Evolutionary conservation across 495 filamentous ascomycete species (phyloP).

Genomic region (Daldinia childiae): DNA sequence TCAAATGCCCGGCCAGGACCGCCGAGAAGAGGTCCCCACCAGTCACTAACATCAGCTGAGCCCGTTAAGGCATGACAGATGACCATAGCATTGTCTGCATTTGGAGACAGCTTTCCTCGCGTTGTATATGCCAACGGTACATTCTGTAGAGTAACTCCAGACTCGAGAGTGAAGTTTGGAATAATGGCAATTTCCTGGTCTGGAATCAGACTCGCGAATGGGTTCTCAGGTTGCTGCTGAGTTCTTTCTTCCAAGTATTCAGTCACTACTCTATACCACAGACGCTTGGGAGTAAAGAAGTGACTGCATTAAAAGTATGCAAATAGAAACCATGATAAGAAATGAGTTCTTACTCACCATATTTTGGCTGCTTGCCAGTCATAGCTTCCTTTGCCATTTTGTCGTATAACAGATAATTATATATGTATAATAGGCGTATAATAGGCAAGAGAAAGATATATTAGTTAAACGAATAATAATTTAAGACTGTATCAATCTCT

Average conservation of each 20-base stretch:
- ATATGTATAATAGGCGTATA: background rate
- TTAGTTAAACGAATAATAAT: background rate
- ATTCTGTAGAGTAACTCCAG: constrained; percentile 85
- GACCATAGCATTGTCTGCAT: constrained; percentile 89
- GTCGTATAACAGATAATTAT: constrained; percentile 5
- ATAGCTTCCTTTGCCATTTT: constrained; percentile 35
- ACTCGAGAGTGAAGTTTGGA: constrained; percentile 92
- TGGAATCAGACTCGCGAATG: constrained; percentile 84
- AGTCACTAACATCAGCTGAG: constrained; percentile 94
- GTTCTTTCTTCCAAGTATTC: constrained; percentile 69
- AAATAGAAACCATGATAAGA: background rate
- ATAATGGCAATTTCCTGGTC: constrained; percentile 86
- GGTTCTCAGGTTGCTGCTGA: constrained; percentile 83
- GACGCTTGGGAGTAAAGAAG: background rate
- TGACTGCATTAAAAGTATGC: background rate
- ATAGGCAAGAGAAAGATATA: background rate
- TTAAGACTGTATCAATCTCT: background rate
- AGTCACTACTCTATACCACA: constrained; percentile 52
- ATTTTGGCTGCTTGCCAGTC: constrained; percentile 40
- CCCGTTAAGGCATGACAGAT: constrained; percentile 97
- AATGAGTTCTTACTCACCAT: constrained; percentile 50
- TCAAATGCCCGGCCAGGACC: constrained; percentile 93
- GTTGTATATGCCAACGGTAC: constrained; percentile 94
- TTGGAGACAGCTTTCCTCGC: constrained; percentile 76
- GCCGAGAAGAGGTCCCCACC: constrained; percentile 96